Base-by-base conservation (phyloP, 208 protist species). In the Leishmania tropica region DNA sequence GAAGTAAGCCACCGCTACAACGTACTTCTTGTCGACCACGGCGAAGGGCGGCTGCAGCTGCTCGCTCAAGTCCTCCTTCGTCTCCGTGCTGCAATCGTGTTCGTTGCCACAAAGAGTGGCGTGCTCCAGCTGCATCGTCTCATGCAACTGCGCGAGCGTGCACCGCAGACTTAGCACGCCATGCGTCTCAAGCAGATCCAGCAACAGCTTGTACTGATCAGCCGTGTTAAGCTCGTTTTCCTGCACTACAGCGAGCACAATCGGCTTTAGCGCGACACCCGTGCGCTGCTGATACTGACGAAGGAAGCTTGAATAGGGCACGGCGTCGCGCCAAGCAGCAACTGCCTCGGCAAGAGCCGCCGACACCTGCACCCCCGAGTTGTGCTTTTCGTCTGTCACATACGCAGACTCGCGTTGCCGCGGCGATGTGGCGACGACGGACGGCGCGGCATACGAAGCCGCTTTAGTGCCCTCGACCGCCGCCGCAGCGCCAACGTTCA, bases 201-300 rank as follows among this genome's bases (percentile, higher is more conserved):
- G 86, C 58, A 98, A 85, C 24, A 99, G 83, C 51, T 85, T 89
- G 79, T 95, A 96, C 87, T 99, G 98, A 83, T 99, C 98, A 3
- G 85, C 94, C n/a, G 93, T 93, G 85, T 99, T 99, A 21, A 90
- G 83, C 85, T 99, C 98, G 45, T 88, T 85, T 47, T 93, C 89
- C 78, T 99, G 97, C n/a, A 98, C 90, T 10, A 99, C 86, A 37
- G 99, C 90, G 1, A 99, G 83, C 31, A 99, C 96, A 31, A 98
- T 85, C 0, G 94, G 90, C 58, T 71, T 42, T 6, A 89, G 72
- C 35, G 68, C 54, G 8, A 78, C 31, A 35, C 74, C 58, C 10
- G 80, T 75, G 40, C 77, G 76, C 76, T 75, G 72, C 67, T 74
- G 53, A 73, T 76, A 80, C 77, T 87, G 75, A 2, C n/a, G 72